A percentile compares a stretch with the other conserved stretches of the same genome.
Conservation (phyloP, 768 basidiomycete species). For the Crepidotus variabilis region DNA sequence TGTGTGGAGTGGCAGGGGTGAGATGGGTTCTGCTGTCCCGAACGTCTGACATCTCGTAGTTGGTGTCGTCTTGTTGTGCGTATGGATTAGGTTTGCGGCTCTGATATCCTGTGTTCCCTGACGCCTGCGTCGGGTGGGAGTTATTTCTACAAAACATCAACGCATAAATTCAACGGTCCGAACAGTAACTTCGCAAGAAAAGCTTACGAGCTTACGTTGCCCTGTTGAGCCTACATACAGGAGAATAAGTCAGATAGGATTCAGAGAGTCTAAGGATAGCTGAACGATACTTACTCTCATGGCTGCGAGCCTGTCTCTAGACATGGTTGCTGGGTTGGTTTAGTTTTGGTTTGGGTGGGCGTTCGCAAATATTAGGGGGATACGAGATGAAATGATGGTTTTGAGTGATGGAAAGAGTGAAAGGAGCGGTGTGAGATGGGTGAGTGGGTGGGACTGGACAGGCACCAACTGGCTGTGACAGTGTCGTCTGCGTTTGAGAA, state of each 20-base stretch:
- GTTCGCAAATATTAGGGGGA: constrained; percentile 17
- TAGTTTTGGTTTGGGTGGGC: constrained; percentile 19
- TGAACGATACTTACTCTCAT: constrained; percentile 72
- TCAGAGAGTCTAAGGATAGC: too few relatives aligned
- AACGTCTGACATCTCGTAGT: constrained; percentile 73
- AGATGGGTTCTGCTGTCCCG: constrained; percentile 54
- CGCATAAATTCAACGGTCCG: not conserved
- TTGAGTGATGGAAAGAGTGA: constrained; percentile 14
- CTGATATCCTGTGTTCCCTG: constrained; percentile 42
- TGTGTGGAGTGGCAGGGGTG: constrained; percentile 23
- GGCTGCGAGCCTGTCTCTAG: constrained; percentile 88
- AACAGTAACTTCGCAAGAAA: not conserved
- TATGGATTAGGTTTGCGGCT: constrained; percentile 58
- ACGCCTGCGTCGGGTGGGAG: constrained; percentile 68
- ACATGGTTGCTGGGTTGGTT: constrained; percentile 34
- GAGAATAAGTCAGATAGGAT: too few relatives aligned
- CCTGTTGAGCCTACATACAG: constrained; percentile 58
- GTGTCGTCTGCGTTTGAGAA: constrained; percentile 11
- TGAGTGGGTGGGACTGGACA: constrained; percentile 16
- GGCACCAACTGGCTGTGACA: constrained; percentile 15
- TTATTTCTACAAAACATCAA: constrained; percentile 29
- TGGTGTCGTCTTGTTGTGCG: constrained; percentile 57
- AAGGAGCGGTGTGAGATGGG: constrained; percentile 9
- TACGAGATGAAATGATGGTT: constrained; percentile 13
- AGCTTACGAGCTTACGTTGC: constrained; percentile 44